These are phyloP conservation scores for Symbiodinium pilosum DNA, from an alignment of 73 alveolate genomes.

Conservation along the genomic window DNA sequence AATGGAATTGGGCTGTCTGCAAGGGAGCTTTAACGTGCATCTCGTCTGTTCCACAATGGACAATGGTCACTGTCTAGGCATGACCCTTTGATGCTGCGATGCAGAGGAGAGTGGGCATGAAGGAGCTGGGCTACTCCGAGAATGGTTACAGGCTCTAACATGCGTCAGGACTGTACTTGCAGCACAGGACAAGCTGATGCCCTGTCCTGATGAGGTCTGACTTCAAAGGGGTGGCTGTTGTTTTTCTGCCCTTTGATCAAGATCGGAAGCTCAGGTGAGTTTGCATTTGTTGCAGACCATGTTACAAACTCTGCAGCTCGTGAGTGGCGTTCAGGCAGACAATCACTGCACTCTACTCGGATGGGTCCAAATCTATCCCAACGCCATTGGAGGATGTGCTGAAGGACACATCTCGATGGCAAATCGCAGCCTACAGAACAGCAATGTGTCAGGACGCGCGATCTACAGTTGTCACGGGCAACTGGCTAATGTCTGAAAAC, in stretches of 20 bases:
- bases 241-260: conserved; percentile 67
- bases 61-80: too few relatives aligned
- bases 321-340: conserved; percentile 28
- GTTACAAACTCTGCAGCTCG: neutral
- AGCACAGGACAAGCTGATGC: too few relatives aligned
- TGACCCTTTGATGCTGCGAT: neutral
- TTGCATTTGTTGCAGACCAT: neutral
- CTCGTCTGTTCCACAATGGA: too few relatives aligned
- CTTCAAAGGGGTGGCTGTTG: conserved; percentile 49
- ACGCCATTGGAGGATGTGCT: conserved; percentile 20
- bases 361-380: conserved; percentile 41
- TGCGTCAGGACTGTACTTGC: neutral
- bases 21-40: too few relatives aligned
- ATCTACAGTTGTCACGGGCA: conserved; percentile 58
- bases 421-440: neutral
- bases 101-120: conserved; percentile 62
- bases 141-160: neutral
- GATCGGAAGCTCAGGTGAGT: conserved; percentile 43
- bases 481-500: conserved; percentile 12
- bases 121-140: neutral
- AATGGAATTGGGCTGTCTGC: too few relatives aligned
- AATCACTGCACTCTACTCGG: conserved; percentile 4
- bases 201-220: conserved; percentile 13
- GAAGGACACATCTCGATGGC: neutral
- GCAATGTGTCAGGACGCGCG: conserved; percentile 39